Evolutionary conservation across 2,329 filamentous ascomycete species (phyloP), one percentile per base, ranked within the genome.

Genomic region (Calycina marina): DNA sequence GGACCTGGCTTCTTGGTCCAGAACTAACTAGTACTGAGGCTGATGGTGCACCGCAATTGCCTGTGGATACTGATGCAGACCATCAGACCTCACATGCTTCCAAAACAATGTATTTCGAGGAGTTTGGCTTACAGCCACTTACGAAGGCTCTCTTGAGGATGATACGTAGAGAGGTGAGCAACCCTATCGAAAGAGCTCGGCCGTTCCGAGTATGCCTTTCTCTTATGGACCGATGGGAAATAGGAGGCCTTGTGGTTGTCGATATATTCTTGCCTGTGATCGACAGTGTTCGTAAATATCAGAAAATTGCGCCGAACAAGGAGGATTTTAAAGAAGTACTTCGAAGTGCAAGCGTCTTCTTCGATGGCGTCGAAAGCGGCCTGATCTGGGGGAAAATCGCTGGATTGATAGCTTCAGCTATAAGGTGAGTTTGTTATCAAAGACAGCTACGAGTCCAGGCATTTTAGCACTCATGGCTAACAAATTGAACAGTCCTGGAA

Each of bases 221-320:
- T 11, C 63, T 98, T 32, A 96, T 98, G 90, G 90, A 98, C 56
- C 76, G 86, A 37, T 96, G 85, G 86, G 90, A 98, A 53, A 88
- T 98, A 42, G 90, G 90, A 17, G 84, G 84, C 2, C 65, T 88
- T 12, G 75, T 98, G 28, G 78, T 96, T 2, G 82, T 86, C 0
- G 77, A 84, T 39, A 71, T 96, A 10, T 96, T 98, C 49, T 62
- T 94, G 10, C 81, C 86, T 3, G 76, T 88, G 15, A 71, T 98
- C 45, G 69, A 77, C 50, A 92, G 78, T 45, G 77, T 93, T 22
- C 74, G 77, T 42, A 60, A 65, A 28, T 96, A 85, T 57, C 77
- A 85, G 54, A 59, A 62, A 15, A 62, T 61, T 31, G 72, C 78
- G 8, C 56, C 67, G 1, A 67, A 66, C n/a, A 78, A 77, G 47